These are phyloP conservation scores for Russula ochroleuca DNA, from an alignment of 768 basidiomycete species.

Conservation along the genomic window DNA sequence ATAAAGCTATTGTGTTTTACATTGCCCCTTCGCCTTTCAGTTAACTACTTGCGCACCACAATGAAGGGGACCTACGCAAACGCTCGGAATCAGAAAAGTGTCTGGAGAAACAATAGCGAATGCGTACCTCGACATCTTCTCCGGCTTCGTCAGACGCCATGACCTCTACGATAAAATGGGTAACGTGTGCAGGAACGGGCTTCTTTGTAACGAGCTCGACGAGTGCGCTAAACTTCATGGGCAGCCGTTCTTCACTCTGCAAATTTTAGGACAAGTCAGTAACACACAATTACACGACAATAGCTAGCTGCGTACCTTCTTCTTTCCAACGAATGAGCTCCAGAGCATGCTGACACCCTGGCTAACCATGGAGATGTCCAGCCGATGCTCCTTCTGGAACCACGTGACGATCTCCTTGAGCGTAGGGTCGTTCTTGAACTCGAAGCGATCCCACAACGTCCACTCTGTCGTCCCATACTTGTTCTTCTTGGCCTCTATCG, in stretches of 20 bases:
- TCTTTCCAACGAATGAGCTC: constrained; percentile 88
- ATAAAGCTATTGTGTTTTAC: constrained; percentile 10
- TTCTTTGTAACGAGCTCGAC: constrained; percentile 96
- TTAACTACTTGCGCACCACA: constrained; percentile 59
- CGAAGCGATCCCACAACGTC: constrained; percentile 98
- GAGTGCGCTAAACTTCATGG: constrained; percentile 85
- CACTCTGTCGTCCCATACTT: constrained; percentile 88
- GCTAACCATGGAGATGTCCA: constrained; percentile 92
- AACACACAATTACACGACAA: background rate
- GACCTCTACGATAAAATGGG: constrained; percentile 85
- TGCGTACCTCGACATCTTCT: constrained; percentile 87
- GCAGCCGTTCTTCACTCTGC: constrained; percentile 81
- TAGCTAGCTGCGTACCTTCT: constrained; percentile 61
- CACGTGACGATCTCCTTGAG: constrained; percentile 77
- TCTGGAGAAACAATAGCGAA: background rate
- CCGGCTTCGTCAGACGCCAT: constrained; percentile 91
- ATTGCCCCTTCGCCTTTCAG: background rate
- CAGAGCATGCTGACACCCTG: constrained; percentile 98
- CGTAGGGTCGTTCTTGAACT: constrained; percentile 85
- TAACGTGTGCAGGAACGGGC: constrained; percentile 76
- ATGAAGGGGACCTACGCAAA: constrained; percentile 71
- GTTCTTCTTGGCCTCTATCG: constrained; percentile 81
- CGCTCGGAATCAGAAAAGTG: constrained; percentile 10
- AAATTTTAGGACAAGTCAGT: background rate
- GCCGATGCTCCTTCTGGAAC: constrained; percentile 80